Evolutionary conservation across 768 basidiomycete genomes (phyloP).

Genomic region (Boletus sensibilis): DNA sequence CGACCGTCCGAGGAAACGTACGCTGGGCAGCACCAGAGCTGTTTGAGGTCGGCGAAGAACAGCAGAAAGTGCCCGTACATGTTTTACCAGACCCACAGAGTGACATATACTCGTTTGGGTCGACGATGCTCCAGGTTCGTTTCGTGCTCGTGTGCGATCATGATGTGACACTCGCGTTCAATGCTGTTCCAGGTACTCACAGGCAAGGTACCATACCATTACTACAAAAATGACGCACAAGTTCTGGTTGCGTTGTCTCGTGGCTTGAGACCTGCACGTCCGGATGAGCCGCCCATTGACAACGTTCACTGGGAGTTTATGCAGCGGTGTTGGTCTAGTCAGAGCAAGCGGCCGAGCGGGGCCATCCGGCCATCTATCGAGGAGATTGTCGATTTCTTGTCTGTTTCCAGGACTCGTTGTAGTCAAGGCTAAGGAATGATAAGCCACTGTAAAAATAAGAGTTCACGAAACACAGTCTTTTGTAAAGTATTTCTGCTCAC

Average conservation of each 20-base stretch:
- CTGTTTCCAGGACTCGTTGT: neutral
- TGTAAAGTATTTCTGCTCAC: neutral
- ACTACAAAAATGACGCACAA: constrained; percentile 25
- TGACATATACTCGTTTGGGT: constrained; percentile 46
- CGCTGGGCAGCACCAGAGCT: constrained; percentile 48
- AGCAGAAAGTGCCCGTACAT: constrained; percentile 15
- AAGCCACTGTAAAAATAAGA: neutral
- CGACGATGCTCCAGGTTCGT: constrained; percentile 32
- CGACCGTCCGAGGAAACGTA: constrained; percentile 43
- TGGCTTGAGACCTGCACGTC: constrained; percentile 12
- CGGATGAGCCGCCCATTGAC: neutral
- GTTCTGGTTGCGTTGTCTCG: constrained; percentile 22
- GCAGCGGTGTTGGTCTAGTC: constrained; percentile 29
- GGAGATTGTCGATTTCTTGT: constrained; percentile 22
- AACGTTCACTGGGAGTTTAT: constrained; percentile 21
- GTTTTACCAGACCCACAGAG: constrained; percentile 22
- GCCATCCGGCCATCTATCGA: constrained; percentile 12
- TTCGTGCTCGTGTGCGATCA: neutral
- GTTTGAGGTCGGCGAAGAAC: constrained; percentile 32
- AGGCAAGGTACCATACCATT: constrained; percentile 22
- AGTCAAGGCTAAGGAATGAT: neutral
- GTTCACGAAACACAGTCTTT: neutral
- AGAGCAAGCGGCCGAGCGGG: neutral
- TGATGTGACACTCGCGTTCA: neutral
- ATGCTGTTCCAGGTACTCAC: constrained; percentile 26